These are phyloP conservation scores for Cardamine chenopodiifolia DNA, from an alignment of 345 rosid species.

Conservation along the genomic window DNA sequence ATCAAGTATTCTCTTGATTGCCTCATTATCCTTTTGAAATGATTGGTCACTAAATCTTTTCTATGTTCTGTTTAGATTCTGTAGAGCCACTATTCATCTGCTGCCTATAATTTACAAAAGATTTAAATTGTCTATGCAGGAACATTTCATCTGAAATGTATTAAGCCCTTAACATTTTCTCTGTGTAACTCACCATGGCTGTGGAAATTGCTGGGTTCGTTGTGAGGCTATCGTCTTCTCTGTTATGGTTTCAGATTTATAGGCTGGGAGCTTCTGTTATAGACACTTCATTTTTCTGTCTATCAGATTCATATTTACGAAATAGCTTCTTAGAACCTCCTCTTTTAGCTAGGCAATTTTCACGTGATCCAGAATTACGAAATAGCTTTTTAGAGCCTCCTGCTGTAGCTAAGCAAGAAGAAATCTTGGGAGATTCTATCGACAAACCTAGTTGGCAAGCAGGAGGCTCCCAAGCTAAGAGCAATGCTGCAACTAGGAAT, in stretches of 20 bases:
- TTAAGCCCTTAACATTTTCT: slow-evolving; percentile 59
- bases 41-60: neutral
- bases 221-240: slow-evolving; percentile 74
- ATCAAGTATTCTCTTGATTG: neutral
- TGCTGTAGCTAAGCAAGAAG: slow-evolving; percentile 51
- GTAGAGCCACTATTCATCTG: neutral
- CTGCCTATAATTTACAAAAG: neutral
- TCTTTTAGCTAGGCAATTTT: slow-evolving; percentile 46
- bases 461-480: too few relatives aligned
- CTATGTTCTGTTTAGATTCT: neutral
- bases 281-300: slow-evolving; percentile 48
- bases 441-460: too few relatives aligned
- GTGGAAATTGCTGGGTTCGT: slow-evolving; percentile 81
- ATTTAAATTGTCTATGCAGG: slow-evolving; percentile 44
- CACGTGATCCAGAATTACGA: slow-evolving; percentile 63
- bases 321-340: slow-evolving; percentile 73
- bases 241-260: slow-evolving; percentile 93
- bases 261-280: slow-evolving; percentile 67
- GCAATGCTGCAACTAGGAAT: too few relatives aligned
- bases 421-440: slow-evolving; percentile 62
- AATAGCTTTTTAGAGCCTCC: slow-evolving; percentile 70
- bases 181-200: slow-evolving; percentile 75
- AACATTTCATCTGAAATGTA: slow-evolving; percentile 55
- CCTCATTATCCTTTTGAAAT: too few relatives aligned
- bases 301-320: slow-evolving; percentile 60